Conservation (phyloP, 202 grass and related monocot genomes). For the Tripidium arundinaceum region DNA sequence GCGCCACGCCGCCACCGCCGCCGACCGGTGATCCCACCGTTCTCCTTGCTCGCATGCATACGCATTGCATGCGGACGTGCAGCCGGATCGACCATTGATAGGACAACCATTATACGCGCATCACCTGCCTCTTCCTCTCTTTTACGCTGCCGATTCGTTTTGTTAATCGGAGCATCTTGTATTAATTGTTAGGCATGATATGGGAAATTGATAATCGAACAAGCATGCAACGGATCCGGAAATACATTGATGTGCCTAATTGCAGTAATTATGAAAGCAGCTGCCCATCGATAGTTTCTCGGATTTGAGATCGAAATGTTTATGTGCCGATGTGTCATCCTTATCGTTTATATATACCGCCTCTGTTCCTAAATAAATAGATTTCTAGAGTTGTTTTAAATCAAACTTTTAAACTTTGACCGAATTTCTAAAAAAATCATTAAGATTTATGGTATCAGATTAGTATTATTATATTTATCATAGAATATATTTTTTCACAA, state of each 20-base stretch:
- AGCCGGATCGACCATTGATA: background rate
- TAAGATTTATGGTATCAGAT: no score
- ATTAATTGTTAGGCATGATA: background rate
- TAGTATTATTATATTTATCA: no score
- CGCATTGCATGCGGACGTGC: background rate
- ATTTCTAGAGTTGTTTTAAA: no score
- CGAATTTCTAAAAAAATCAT: no score
- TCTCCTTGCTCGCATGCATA: background rate
- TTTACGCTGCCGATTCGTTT: background rate
- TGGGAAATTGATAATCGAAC: background rate
- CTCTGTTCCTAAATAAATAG: no score
- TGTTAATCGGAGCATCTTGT: background rate
- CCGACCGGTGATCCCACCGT: slow-evolving; percentile 9
- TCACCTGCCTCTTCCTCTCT: background rate
- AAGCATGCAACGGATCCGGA: background rate
- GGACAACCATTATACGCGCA: background rate
- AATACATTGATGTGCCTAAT: background rate
- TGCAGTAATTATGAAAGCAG: background rate
- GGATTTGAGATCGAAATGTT: background rate
- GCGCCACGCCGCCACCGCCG: background rate
- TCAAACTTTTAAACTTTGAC: no score
- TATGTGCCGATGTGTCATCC: background rate
- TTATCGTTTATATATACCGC: no score
- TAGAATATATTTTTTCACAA: no score
- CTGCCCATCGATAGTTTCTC: background rate